Conservation (phyloP, 176 grass and related monocot genomes). For the Ampelocalamus luodianensis region DNA sequence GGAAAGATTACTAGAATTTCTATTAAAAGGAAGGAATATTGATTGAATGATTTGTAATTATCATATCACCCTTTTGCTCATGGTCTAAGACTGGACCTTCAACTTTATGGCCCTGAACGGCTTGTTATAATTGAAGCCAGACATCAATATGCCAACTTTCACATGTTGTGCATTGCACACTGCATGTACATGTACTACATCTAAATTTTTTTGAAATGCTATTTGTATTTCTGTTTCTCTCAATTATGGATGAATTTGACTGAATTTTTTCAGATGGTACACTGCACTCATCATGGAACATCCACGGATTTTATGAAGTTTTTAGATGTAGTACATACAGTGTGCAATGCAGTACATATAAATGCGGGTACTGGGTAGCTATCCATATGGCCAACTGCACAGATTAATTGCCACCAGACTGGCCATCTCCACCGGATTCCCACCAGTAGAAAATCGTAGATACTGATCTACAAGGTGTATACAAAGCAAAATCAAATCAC, state of each 20-base stretch:
- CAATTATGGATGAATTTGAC: not conserved
- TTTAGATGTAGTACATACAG: not conserved
- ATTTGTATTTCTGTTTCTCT: not conserved
- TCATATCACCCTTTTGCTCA: not conserved
- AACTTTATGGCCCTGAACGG: not conserved
- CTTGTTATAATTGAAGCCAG: not conserved
- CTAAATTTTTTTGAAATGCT: not conserved
- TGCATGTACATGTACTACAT: not conserved
- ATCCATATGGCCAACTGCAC: not conserved
- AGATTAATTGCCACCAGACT: not conserved
- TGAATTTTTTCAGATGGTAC: not conserved
- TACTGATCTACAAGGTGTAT: not conserved
- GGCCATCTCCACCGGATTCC: constrained; percentile 15
- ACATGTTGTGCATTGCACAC: no score
- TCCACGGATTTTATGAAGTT: not conserved
- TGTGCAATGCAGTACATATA: no score
- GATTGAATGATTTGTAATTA: not conserved
- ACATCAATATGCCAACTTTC: constrained; percentile 21
- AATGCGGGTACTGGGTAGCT: not conserved
- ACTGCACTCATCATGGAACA: constrained; percentile 15
- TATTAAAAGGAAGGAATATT: not conserved
- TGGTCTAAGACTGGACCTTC: constrained; percentile 4
- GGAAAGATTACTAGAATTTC: constrained; percentile 14
- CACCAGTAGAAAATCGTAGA: not conserved
- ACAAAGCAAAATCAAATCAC: constrained; percentile 12